phyloP scores from a whole-genome alignment of 2,329 filamentous ascomycete genomes.

The Alternaria consortialis region DNA sequence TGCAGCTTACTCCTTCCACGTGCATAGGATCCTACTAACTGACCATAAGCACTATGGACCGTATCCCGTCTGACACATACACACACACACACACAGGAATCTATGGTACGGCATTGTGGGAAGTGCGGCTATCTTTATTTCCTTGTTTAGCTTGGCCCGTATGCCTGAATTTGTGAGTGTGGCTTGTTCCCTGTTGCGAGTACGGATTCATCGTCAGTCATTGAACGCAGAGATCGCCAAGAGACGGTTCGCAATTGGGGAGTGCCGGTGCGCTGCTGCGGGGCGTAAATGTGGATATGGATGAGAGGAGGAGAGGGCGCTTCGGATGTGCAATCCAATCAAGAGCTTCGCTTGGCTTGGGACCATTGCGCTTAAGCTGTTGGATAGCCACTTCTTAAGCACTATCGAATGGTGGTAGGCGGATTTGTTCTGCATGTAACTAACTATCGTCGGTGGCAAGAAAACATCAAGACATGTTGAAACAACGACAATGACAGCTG shows the following conservation, averaged over 20 bases:
- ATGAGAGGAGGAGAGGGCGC: slow-evolving; percentile 6
- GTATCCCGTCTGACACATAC: slow-evolving; percentile 26
- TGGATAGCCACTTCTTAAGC: slow-evolving; percentile 3
- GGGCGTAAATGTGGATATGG: slow-evolving; percentile 3
- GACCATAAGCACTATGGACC: slow-evolving; percentile 12
- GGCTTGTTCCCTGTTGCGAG: slow-evolving; percentile 1
- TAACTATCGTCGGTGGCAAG: neutral
- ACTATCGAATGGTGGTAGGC: neutral
- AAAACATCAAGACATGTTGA: neutral
- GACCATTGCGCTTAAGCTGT: slow-evolving; percentile 2
- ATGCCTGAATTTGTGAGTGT: slow-evolving; percentile 26
- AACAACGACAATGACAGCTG: neutral
- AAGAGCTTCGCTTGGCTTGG: neutral
- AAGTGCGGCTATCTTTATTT: slow-evolving; percentile 8
- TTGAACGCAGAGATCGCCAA: slow-evolving; percentile 12
- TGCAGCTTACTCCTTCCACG: slow-evolving; percentile 35
- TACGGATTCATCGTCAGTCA: slow-evolving; percentile 3
- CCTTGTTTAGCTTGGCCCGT: slow-evolving; percentile 11
- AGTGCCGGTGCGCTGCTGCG: slow-evolving; percentile 10
- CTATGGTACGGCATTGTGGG: slow-evolving; percentile 8
- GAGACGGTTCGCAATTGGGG: slow-evolving; percentile 7
- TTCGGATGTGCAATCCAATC: slow-evolving; percentile 12
- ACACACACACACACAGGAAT: slow-evolving; percentile 13
- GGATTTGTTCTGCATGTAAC: neutral
- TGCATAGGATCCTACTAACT: slow-evolving; percentile 17